Evolutionary conservation across 2,329 filamentous ascomycete species (phyloP), one percentile per base, ranked within the genome.

Genomic region (Rhynchosporium secalis): DNA sequence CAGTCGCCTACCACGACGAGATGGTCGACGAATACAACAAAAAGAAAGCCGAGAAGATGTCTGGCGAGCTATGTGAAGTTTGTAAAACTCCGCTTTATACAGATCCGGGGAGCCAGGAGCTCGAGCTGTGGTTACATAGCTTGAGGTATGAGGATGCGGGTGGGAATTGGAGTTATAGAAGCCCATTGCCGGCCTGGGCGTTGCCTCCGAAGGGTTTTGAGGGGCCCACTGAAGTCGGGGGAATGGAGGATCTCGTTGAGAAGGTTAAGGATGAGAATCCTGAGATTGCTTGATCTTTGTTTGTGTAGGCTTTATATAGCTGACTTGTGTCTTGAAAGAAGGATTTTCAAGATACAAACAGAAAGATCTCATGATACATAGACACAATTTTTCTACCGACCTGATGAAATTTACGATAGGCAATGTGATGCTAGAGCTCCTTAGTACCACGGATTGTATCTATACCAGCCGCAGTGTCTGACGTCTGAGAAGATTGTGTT

Each of bases 51-150:
- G 95, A 99, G 80, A 93, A 91, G 75, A 89, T 98, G 83, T 96
- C 93, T 1, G 95, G 95, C 12, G 81, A 92, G 71, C 78, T 86
- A 15, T 99, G 95, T 75, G 82, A 88, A 5, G 76, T 92, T 40
- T 99, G 95, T 75, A 83, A 89, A 62, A 96, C 95, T 26, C 90
- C 91, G 28, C 80, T 99, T 48, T 99, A 98, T 76, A 96, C 91
- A 15, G 95, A 99, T 73, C 95, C 95, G 0, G 93, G 93, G 0
- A 78, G 82, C 47, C 93, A 98, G 71, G 95, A 99, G 78, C 81
- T 99, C 52, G 91, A 91, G 0, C 89, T 99, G 46, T 99, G 94
- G 83, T 81, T 99, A 65, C 95, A 99, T 78, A 96, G 94, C 62
- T 85, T 92, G 64, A 86, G 91, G 51, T 99, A 99, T 75, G 88